Evolutionary conservation across 2,329 filamentous ascomycete genomes (phyloP), one percentile per base, ranked within the genome.

Genomic region (Claviceps monticola): DNA sequence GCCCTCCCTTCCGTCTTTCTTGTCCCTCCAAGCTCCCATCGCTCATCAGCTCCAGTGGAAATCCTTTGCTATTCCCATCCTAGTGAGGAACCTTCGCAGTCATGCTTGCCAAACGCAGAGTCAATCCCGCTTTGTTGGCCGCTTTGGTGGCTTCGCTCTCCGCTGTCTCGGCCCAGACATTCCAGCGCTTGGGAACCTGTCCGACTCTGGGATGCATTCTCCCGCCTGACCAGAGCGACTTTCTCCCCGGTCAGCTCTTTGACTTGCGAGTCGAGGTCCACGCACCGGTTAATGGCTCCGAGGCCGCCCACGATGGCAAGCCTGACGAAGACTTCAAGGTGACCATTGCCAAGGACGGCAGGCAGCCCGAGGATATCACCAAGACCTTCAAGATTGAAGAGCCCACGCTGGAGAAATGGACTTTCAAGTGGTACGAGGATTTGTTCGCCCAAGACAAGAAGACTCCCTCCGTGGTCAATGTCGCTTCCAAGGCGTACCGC

Each of bases 371-470:
- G 62, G 69, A 74, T 52, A 79, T 82, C 42, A 71, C 81, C 16
- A 70, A 80, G 42, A 89, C 79, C 69, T 91, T 93, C 70, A 72
- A 74, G n/a, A 61, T 84, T 38, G 61, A 75, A 2, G 86, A 91
- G 64, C 83, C 87, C 19, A 68, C 79, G 64, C 69, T 93, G 16
- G 88, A 94, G 73, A 82, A 74, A 56, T 94, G 88, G 88, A 78
- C 82, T 57, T 93, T 93, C 64, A 75, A 74, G n/a, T 93, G 85
- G 84, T 91, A 79, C 62, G 88, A 91, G 71, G 84, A 94, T 61
- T 76, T 88, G 26, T 94, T 88, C 63, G 87, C 87, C 29, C 71
- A 82, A 61, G 86, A 90, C 59, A 80, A 80, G 3, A 70, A 78
- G 21, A 82, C 75, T 38, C 78, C 85, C 4, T 85, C 83, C 1